Evolutionary conservation across 1,284 basidiomycete species (phyloP).

Genomic region (Xerocomus nothofagi): DNA sequence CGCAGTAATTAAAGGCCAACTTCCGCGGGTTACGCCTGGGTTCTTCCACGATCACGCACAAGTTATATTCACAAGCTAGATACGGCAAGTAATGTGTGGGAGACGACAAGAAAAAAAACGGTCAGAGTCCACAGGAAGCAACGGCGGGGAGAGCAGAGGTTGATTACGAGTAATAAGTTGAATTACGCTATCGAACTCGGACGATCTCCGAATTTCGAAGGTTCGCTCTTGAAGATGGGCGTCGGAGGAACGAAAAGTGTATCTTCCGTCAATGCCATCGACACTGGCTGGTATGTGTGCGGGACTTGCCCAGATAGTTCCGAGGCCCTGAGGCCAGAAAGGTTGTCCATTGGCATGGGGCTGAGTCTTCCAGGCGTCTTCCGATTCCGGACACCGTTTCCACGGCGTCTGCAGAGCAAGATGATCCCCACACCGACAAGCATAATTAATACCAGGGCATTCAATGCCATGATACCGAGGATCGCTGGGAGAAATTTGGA

Average conservation of each 20-base stretch:
- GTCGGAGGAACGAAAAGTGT: slow-evolving; percentile 60
- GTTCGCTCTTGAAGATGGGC: slow-evolving; percentile 55
- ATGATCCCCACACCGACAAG: slow-evolving; percentile 52
- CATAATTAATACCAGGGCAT: slow-evolving; percentile 63
- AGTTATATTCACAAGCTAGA: slow-evolving; percentile 16
- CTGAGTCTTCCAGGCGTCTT: slow-evolving; percentile 50
- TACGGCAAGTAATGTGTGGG: slow-evolving; percentile 2
- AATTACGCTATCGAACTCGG: slow-evolving; percentile 48
- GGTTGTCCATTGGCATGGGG: slow-evolving; percentile 48
- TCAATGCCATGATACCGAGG: slow-evolving; percentile 69
- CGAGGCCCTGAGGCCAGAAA: slow-evolving; percentile 5
- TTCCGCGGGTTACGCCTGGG: slow-evolving; percentile 2
- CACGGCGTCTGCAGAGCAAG: slow-evolving; percentile 48
- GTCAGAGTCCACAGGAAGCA: slow-evolving; percentile 10
- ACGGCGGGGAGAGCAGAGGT: slow-evolving; percentile 1
- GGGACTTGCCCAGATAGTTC: slow-evolving; percentile 20
- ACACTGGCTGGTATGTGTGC: slow-evolving; percentile 67
- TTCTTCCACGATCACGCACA: slow-evolving; percentile 2
- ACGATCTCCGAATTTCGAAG: slow-evolving; percentile 40
- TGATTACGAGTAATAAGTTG: neutral
- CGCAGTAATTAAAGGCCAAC: slow-evolving; percentile 18
- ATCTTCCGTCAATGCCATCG: slow-evolving; percentile 74
- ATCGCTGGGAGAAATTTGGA: slow-evolving; percentile 65
- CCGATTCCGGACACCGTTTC: slow-evolving; percentile 35
- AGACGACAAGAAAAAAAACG: slow-evolving; percentile 1